These are phyloP conservation scores for Hydnum rufescens DNA, from an alignment of 768 basidiomycete genomes.

Conservation along the genomic window DNA sequence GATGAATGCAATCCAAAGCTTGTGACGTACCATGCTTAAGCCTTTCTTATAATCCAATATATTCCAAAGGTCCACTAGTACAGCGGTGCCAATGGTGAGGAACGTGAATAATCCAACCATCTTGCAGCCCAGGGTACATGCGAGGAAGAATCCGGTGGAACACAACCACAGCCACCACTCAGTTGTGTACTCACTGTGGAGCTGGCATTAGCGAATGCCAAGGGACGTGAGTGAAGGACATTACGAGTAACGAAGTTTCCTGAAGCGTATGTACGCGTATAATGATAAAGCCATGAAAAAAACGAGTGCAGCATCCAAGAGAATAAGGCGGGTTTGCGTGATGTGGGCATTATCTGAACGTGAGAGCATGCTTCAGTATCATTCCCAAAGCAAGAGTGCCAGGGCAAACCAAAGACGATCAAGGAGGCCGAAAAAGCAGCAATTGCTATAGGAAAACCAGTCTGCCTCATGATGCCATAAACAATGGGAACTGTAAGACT, in stretches of 20 bases:
- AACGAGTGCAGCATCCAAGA: constrained; percentile 82
- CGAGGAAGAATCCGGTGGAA: constrained; percentile 81
- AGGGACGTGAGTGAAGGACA: background rate
- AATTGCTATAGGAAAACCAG: constrained; percentile 81
- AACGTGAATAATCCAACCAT: constrained; percentile 94
- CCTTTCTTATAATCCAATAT: constrained; percentile 71
- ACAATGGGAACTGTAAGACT: constrained; percentile 80
- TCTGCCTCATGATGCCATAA: constrained; percentile 95
- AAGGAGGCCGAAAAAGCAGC: constrained; percentile 76
- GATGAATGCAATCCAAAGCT: background rate
- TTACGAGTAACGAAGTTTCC: constrained; percentile 78
- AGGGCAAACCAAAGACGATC: constrained; percentile 57
- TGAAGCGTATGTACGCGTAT: constrained; percentile 83
- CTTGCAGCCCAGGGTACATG: constrained; percentile 92
- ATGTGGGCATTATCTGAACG: constrained; percentile 81
- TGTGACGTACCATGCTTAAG: constrained; percentile 44
- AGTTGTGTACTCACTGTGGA: constrained; percentile 54
- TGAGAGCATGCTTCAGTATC: constrained; percentile 19
- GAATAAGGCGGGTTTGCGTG: constrained; percentile 87
- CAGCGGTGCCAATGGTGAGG: constrained; percentile 70
- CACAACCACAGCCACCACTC: constrained; percentile 94
- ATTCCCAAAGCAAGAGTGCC: background rate
- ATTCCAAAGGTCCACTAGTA: constrained; percentile 86
- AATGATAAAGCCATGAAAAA: constrained; percentile 93
- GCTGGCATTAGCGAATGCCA: background rate